phyloP scores from a whole-genome alignment of 1,284 basidiomycete species.

The Sanghuangporus sanghuang region DNA sequence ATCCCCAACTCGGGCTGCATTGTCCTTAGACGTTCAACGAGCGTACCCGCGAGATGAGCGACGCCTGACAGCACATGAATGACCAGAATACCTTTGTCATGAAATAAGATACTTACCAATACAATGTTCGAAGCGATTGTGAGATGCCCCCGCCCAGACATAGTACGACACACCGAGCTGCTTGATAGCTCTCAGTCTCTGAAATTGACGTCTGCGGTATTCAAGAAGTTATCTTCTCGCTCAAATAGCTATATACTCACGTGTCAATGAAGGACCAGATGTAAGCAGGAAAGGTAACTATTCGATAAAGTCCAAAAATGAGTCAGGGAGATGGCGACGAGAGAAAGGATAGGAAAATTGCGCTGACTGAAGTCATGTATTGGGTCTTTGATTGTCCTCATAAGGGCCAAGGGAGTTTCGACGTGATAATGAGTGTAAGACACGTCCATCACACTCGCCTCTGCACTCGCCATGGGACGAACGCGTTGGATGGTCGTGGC shows the following conservation, averaged over 20 bases:
- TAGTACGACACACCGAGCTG: slow-evolving; percentile 62
- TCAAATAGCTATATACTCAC: slow-evolving; percentile 24
- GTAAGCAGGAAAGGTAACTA: slow-evolving; percentile 33
- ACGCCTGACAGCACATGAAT: slow-evolving; percentile 44
- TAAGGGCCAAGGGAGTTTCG: background rate
- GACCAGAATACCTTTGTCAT: background rate
- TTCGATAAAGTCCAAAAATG: background rate
- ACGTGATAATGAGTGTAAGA: background rate
- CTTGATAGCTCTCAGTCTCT: slow-evolving; percentile 56
- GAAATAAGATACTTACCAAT: slow-evolving; percentile 43
- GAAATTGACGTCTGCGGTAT: slow-evolving; percentile 61
- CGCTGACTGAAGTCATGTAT: slow-evolving; percentile 45
- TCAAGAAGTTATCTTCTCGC: background rate
- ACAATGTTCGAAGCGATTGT: slow-evolving; percentile 77
- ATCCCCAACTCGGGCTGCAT: slow-evolving; percentile 60
- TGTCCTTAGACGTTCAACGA: slow-evolving; percentile 52
- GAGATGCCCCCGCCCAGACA: slow-evolving; percentile 71
- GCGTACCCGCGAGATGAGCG: slow-evolving; percentile 57
- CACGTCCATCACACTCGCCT: background rate
- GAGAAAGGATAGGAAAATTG: slow-evolving; percentile 1
- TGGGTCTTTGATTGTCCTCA: slow-evolving; percentile 36
- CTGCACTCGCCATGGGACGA: background rate
- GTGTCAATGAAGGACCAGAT: slow-evolving; percentile 43
- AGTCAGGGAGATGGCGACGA: slow-evolving; percentile 1
- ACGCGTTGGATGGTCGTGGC: background rate